These are phyloP conservation scores for Sparassis latifolia DNA, from an alignment of 1,284 basidiomycete genomes.

Conservation along the genomic window DNA sequence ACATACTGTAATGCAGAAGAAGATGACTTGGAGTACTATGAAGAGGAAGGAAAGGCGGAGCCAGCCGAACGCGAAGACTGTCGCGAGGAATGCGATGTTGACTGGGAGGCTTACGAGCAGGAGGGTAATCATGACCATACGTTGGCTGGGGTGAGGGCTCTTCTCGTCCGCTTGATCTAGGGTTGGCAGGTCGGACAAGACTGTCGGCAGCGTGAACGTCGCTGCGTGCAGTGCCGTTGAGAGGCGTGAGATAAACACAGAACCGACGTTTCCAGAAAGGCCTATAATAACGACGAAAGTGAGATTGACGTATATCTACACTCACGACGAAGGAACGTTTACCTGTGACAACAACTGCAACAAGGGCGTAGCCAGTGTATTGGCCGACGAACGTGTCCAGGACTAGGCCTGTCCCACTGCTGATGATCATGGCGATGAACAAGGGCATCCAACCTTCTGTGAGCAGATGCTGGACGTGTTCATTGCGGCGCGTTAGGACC, in stretches of 20 bases:
- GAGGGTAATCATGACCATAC: constrained; percentile 60
- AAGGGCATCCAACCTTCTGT: constrained; percentile 87
- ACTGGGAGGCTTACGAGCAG: constrained; percentile 72
- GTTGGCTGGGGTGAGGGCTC: constrained; percentile 35
- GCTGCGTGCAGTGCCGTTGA: constrained; percentile 79
- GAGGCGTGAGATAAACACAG: constrained; percentile 87
- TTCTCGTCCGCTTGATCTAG: constrained; percentile 11
- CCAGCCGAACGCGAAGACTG: constrained; percentile 70
- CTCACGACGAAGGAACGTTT: constrained; percentile 13
- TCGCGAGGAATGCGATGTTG: constrained; percentile 63
- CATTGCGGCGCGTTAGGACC: constrained; percentile 57
- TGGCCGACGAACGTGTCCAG: constrained; percentile 84
- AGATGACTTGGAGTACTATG: constrained; percentile 53
- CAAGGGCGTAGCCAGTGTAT: constrained; percentile 84
- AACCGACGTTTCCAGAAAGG: constrained; percentile 82
- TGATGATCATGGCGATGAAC: constrained; percentile 89
- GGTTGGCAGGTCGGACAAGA: constrained; percentile 1
- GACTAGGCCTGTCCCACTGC: constrained; percentile 86
- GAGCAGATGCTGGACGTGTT: constrained; percentile 63
- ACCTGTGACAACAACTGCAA: constrained; percentile 89
- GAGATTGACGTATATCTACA: background rate
- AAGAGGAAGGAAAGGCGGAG: constrained; percentile 65
- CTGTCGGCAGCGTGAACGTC: constrained; percentile 13
- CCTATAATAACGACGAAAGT: constrained; percentile 33
- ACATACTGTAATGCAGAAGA: constrained; percentile 74